Conservation (phyloP, 345 rosid species). For the Citrus mangshanensis region DNA sequence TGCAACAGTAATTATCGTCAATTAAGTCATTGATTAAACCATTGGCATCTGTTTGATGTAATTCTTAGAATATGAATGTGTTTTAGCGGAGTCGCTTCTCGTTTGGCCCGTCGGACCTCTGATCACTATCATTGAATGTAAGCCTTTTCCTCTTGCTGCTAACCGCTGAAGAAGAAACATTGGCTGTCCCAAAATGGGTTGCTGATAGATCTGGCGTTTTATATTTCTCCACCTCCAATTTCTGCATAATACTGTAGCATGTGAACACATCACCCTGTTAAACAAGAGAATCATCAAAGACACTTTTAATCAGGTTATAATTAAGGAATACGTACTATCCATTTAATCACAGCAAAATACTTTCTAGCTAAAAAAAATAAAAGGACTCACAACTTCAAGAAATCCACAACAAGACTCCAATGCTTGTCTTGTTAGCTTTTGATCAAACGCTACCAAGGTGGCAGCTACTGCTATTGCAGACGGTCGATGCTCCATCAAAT, state of each 20-base stretch:
- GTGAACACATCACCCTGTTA: conserved; percentile 50
- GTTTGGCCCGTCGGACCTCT: conserved; percentile 1
- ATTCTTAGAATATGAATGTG: neutral
- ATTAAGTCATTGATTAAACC: neutral
- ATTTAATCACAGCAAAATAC: neutral
- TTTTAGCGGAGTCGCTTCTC: conserved; percentile 15
- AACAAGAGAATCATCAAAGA: neutral
- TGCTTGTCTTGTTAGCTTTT: conserved; percentile 31
- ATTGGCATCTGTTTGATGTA: neutral
- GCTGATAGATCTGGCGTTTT: conserved; percentile 21
- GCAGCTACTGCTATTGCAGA: conserved; percentile 59
- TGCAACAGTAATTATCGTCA: neutral
- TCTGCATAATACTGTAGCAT: conserved; percentile 47
- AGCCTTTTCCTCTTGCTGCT: conserved; percentile 36
- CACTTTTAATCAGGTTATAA: neutral
- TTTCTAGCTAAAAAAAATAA: neutral
- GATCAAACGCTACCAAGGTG: conserved; percentile 35
- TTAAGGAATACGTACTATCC: neutral
- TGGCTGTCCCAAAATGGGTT: conserved; percentile 6
- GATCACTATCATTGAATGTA: conserved; percentile 23
- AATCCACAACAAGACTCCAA: conserved; percentile 33
- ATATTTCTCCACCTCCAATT: conserved; percentile 24
- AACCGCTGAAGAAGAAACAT: conserved; percentile 16
- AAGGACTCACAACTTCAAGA: conserved; percentile 51
- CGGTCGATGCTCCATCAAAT: conserved; percentile 42